Evolutionary conservation across 768 basidiomycete genomes (phyloP).

Genomic region (Mycena galopus): DNA sequence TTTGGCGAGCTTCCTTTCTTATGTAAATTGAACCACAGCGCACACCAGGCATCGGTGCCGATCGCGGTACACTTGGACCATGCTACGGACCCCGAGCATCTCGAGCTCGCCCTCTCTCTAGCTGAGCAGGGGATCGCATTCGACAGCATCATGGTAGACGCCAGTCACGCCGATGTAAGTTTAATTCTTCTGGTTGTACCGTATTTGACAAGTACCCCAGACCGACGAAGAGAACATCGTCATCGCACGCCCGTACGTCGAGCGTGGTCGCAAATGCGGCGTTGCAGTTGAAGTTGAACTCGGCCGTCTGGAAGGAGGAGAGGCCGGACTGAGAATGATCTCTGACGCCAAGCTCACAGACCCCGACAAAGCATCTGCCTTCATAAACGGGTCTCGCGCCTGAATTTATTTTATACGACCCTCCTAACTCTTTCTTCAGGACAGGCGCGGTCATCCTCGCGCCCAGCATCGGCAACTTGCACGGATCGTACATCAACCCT

Average conservation of each 20-base stretch:
- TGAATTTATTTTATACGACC: neutral
- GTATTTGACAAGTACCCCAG: slow-evolving; percentile 39
- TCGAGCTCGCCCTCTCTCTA: slow-evolving; percentile 59
- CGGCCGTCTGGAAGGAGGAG: slow-evolving; percentile 62
- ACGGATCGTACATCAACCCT: slow-evolving; percentile 59
- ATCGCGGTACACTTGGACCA: slow-evolving; percentile 65
- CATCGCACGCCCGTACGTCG: slow-evolving; percentile 58
- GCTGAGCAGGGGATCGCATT: slow-evolving; percentile 61
- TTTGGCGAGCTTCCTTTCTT: neutral
- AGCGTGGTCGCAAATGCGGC: slow-evolving; percentile 53
- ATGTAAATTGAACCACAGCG: slow-evolving; percentile 41
- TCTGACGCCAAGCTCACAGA: slow-evolving; percentile 63
- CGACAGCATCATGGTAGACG: slow-evolving; percentile 66
- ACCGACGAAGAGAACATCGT: slow-evolving; percentile 62
- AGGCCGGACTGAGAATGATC: slow-evolving; percentile 62
- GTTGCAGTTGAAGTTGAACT: slow-evolving; percentile 63
- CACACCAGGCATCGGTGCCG: slow-evolving; percentile 60
- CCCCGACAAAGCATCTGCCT: slow-evolving; percentile 55
- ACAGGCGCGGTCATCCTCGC: slow-evolving; percentile 60
- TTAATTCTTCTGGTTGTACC: neutral
- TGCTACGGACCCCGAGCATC: slow-evolving; percentile 59
- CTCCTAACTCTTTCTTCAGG: slow-evolving; percentile 38
- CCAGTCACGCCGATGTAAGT: slow-evolving; percentile 60
- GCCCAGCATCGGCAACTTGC: slow-evolving; percentile 63
- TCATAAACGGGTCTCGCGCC: slow-evolving; percentile 53